Base-by-base conservation (phyloP, 2,329 filamentous ascomycete genomes). In the Aspergillus cejpii region DNA sequence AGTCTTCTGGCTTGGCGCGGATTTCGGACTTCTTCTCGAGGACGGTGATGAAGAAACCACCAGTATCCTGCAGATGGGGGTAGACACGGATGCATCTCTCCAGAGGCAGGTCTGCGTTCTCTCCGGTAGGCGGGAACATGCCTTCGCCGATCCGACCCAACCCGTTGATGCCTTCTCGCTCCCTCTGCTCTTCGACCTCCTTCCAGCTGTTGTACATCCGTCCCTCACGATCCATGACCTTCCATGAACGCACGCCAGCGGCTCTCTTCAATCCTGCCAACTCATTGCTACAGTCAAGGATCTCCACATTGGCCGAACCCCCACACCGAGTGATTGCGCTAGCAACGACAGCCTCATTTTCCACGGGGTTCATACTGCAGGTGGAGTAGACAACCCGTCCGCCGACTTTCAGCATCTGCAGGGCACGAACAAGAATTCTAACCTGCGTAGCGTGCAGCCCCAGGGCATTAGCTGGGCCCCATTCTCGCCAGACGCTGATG, bases 311-410 rank as follows among this genome's bases (percentile, higher is more conserved):
- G 11, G 78, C 75, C 3, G 80, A 69, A 2, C 92, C 92, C 50
- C 92, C 92, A 60, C 90, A 97, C 45, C 90, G 80, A 57, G 89
- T 85, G 56, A 98, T 90, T 8, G 92, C 92, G 20, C 85, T 84
- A 1, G 87, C 82, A 48, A 98, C 75, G 12, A 97, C 89, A 5
- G 92, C 84, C 70, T 98, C 92, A 61, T 98, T 95, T 73, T 98
- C 92, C 21, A 97, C 81, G 0, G 92, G 92, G 70, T 98, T 98
- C 86, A 98, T 88, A 67, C 89, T 96, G 76, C 92, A 98, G 15
- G 92, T 98, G 2, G 91, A 97, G 72, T 97, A 98, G 41, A 98
- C 91, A 21, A 97, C 87, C 51, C 90, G 81, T 41, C 92, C 92
- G 31, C 92, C 91, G 44, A 88, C 85, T 74, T 96, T 97, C 54